phyloP scores from a whole-genome alignment of 2,329 filamentous ascomycete genomes.

The Trichophyton mentagrophytes region DNA sequence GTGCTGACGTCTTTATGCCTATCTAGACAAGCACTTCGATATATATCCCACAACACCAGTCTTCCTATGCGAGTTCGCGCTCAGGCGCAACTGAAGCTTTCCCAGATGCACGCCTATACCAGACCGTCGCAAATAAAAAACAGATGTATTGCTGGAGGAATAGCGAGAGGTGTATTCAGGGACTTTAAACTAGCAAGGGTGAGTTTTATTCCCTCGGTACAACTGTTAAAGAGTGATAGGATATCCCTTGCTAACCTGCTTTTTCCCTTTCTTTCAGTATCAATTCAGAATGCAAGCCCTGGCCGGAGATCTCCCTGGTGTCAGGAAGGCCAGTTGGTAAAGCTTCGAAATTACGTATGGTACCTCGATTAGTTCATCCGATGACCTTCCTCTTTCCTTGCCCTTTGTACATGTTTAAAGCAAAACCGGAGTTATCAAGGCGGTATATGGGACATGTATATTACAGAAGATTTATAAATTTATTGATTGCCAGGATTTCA shows the following conservation, averaged over 20 bases:
- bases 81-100: slow-evolving; percentile 82
- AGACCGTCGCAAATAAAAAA: slow-evolving; percentile 88
- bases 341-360: background rate
- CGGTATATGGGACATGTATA: slow-evolving; percentile 4
- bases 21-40: slow-evolving; percentile 73
- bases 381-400: background rate
- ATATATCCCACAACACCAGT: slow-evolving; percentile 85
- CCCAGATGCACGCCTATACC: slow-evolving; percentile 94
- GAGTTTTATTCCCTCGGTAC: slow-evolving; percentile 29
- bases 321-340: slow-evolving; percentile 95
- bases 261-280: slow-evolving; percentile 45
- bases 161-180: slow-evolving; percentile 74
- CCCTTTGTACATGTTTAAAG: background rate
- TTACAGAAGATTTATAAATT: slow-evolving; percentile 4
- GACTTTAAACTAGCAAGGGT: slow-evolving; percentile 89
- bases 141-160: slow-evolving; percentile 83
- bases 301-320: slow-evolving; percentile 73
- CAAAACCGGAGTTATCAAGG: background rate
- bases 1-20: slow-evolving; percentile 4
- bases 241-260: slow-evolving; percentile 14
- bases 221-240: background rate
- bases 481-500: background rate
- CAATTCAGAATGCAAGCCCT: slow-evolving; percentile 87
- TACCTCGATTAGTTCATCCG: background rate
- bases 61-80: slow-evolving; percentile 70